phyloP scores from a whole-genome alignment of 2,329 filamentous ascomycete species.

The Fusarium udum region DNA sequence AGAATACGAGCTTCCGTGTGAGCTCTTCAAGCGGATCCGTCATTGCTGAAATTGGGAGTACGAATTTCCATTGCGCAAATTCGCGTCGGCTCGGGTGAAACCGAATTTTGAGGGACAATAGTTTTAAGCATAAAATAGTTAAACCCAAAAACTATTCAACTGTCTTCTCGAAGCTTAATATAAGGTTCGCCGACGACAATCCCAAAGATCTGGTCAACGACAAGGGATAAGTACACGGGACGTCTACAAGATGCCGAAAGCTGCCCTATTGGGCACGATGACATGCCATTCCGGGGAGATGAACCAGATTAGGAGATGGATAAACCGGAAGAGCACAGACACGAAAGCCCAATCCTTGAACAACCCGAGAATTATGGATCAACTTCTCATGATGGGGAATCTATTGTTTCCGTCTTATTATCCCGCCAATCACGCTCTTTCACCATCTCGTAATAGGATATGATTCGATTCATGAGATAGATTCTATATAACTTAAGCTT shows the following conservation, averaged over 20 bases:
- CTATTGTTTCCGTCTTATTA: not conserved
- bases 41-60: too few species aligned
- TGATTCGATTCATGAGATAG: not conserved
- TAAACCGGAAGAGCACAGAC: not conserved
- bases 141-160: accelerated
- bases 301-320: not conserved
- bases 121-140: not conserved
- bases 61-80: not conserved
- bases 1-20: not conserved
- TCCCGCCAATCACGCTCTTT: conserved; percentile 10
- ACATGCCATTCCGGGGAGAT: not conserved
- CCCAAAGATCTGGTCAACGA: not conserved
- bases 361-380: not conserved
- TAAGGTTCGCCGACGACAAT: not conserved
- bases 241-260: not conserved
- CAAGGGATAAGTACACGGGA: not conserved
- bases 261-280: not conserved
- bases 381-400: not conserved
- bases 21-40: too few species aligned
- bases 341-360: not conserved
- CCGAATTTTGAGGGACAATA: accelerated
- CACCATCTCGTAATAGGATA: not conserved
- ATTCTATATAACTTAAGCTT: conserved; percentile 5
- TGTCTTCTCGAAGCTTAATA: not conserved
- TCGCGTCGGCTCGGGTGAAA: too few species aligned